These are phyloP conservation scores for Euphorbia peplus DNA, from an alignment of 345 rosid species.

Conservation along the genomic window DNA sequence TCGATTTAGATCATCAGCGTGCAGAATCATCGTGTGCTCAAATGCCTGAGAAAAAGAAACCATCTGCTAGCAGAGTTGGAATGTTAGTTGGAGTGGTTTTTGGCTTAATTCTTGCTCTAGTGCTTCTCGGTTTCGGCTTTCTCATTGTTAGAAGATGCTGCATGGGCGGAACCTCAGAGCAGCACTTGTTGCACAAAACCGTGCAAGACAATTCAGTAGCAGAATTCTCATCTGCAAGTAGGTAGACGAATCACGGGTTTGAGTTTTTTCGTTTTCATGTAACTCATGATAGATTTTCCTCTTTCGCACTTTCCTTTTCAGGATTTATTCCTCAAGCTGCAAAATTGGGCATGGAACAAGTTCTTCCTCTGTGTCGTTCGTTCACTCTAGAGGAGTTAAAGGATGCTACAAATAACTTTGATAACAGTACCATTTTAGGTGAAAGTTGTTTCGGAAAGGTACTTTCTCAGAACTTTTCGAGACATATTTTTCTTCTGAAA, in stretches of 20 bases:
- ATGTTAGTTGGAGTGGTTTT: constrained; percentile 39
- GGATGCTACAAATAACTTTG: constrained; percentile 44
- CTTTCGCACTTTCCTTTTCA: constrained; percentile 18
- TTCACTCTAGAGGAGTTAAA: constrained; percentile 42
- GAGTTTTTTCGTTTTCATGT: no score
- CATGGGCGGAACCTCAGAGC: constrained; percentile 43
- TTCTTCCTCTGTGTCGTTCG: constrained; percentile 36
- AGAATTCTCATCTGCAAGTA: constrained; percentile 62
- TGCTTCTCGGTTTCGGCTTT: constrained; percentile 39
- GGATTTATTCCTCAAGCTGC: constrained; percentile 34
- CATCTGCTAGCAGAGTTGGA: constrained; percentile 31
- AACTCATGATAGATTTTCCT: background rate
- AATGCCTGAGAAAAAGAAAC: constrained; percentile 29
- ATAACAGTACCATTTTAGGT: constrained; percentile 32
- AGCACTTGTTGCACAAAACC: constrained; percentile 46
- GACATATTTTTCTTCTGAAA: background rate
- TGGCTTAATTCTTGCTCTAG: constrained; percentile 29
- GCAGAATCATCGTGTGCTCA: constrained; percentile 47
- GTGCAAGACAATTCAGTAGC: constrained; percentile 40
- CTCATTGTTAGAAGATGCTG: constrained; percentile 37
- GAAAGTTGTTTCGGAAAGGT: constrained; percentile 51
- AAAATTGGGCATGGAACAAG: constrained; percentile 30
- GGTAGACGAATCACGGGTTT: constrained; percentile 11
- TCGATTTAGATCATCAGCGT: constrained; percentile 40
- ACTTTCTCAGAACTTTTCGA: constrained; percentile 1